A percentile compares a stretch with the other conserved stretches of the same genome.
These are phyloP conservation scores for Hordeum pubiflorum DNA, from an alignment of 202 grass and related monocot genomes.

Conservation along the genomic window DNA sequence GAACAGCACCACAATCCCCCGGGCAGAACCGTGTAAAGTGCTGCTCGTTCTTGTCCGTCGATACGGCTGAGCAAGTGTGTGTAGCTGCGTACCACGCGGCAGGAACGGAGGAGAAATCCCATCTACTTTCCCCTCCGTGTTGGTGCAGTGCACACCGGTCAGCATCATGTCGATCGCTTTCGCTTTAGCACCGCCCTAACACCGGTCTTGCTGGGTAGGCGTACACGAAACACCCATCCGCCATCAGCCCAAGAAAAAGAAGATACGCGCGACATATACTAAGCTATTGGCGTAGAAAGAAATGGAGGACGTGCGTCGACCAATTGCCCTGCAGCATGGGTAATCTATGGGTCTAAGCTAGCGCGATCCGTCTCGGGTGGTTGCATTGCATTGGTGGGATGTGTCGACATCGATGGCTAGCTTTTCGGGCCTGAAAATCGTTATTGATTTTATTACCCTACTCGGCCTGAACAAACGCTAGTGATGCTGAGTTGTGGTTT, in stretches of 20 bases:
- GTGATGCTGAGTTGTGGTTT: background rate
- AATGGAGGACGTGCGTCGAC: background rate
- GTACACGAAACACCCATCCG: constrained; percentile 7
- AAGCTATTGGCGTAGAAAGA: background rate
- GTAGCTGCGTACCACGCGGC: background rate
- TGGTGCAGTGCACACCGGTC: background rate
- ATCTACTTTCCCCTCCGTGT: background rate
- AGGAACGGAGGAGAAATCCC: background rate
- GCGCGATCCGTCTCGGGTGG: background rate
- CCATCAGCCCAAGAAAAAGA: background rate
- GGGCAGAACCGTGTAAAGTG: background rate
- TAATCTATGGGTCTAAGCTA: background rate
- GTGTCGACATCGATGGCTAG: background rate
- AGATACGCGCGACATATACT: background rate
- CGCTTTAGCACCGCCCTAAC: constrained; percentile 1
- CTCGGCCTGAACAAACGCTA: background rate
- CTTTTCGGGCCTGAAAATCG: background rate
- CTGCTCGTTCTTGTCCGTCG: background rate
- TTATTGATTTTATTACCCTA: background rate
- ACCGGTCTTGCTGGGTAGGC: background rate
- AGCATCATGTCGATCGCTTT: background rate
- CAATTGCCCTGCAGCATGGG: background rate
- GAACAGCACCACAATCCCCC: background rate
- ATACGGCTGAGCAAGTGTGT: background rate
- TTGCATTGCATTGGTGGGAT: background rate